Conservation (phyloP, 768 basidiomycete genomes). For the Psilocybe cyanescens region DNA sequence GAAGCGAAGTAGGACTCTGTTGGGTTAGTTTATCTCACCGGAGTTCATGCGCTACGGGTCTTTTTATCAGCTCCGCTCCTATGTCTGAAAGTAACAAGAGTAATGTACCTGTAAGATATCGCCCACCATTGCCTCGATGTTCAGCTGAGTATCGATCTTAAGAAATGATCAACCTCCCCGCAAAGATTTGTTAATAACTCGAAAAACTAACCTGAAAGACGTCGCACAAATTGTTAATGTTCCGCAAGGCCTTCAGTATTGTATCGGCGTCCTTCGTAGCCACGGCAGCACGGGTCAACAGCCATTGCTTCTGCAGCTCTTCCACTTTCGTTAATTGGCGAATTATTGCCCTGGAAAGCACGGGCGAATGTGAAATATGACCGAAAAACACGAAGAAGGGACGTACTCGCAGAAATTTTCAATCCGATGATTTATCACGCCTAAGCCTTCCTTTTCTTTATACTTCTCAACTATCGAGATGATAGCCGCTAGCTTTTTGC, state of each 20-base stretch:
- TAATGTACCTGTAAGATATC: slow-evolving; percentile 5
- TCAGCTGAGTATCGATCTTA: slow-evolving; percentile 10
- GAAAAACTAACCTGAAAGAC: slow-evolving; percentile 14
- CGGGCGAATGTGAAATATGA: too few species aligned
- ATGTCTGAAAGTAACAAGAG: too few species aligned
- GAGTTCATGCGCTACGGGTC: too few species aligned
- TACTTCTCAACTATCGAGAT: slow-evolving; percentile 2
- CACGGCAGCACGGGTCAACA: neutral
- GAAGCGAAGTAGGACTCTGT: too few species aligned
- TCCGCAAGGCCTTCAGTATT: slow-evolving; percentile 7
- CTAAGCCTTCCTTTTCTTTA: neutral
- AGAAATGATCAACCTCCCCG: neutral
- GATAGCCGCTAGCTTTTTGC: slow-evolving; percentile 5
- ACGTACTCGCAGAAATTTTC: slow-evolving; percentile 4
- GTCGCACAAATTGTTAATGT: slow-evolving; percentile 12
- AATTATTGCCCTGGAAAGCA: neutral
- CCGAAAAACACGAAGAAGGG: neutral
- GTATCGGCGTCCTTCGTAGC: slow-evolving; percentile 1
- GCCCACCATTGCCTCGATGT: slow-evolving; percentile 1
- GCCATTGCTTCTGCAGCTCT: neutral
- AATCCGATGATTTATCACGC: neutral
- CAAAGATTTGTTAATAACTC: neutral
- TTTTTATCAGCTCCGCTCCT: too few species aligned
- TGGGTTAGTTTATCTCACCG: too few species aligned
- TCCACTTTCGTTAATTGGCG: neutral